Base-by-base conservation (phyloP, 192 early-diverging fungal species). In the Physocladia obscura region DNA sequence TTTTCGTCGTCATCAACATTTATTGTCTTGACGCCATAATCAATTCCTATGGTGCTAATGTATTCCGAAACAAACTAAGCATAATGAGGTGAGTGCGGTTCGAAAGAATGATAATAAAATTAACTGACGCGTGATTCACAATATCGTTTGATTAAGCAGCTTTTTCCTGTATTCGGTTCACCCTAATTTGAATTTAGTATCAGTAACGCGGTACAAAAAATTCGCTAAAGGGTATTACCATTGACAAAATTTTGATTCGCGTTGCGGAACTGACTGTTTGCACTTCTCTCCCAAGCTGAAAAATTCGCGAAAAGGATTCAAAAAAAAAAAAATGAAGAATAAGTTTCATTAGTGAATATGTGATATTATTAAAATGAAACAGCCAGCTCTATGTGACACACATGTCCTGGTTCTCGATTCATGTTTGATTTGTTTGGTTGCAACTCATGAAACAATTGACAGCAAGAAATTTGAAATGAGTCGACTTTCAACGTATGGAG, bases 11-110 rank as follows among this genome's bases (percentile, higher is more conserved):
- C 70, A 5, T 73, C 74, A 17, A 76, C 36, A 21, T 24, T 56
- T 19, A 76, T 58, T n/a, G 76, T 70, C 57, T 85, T 87, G 58
- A 87, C 85, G 2, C 85, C 85, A 67, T 83, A 87, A 61, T 87
- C 85, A 39, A 87, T 85, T 26, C 85, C 85, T 30, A 87, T 87
- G 21, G 85, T 87, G 29, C 81, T 69, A 1, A 87, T 74, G 69
- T 87, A 87, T 13, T 87, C 83, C 3, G 64, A 49, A 22, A 87
- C 68, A 65, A 74, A 87, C 85, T 85, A n/a, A n/a, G n/a, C n/a
- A n/a, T n/a, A n/a, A n/a, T n/a, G n/a, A n/a, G 40, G 26, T 24
- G 19, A 21, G 30, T 38, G 22, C 26, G 4, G 11, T 22, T 47
- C 19, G 26, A 21, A 4, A 4, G 0, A 21, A 17, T n/a, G 60